These are phyloP conservation scores for Leersia perrieri DNA, from an alignment of 176 grass and related monocot genomes.

Conservation along the genomic window DNA sequence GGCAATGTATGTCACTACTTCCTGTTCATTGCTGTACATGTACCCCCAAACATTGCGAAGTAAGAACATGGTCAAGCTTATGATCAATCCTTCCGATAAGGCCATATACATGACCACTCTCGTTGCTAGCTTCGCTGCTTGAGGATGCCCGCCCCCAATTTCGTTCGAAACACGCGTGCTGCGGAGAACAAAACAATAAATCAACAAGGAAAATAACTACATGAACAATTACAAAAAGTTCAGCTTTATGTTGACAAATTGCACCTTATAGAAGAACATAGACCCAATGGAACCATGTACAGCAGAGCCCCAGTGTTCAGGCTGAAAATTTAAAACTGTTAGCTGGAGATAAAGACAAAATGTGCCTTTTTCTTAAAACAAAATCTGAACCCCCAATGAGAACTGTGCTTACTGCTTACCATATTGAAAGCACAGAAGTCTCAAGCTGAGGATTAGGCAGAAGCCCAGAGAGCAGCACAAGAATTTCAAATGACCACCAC, in stretches of 20 bases:
- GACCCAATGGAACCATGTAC: slow-evolving; percentile 37
- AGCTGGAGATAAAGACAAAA: not conserved
- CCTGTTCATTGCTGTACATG: slow-evolving; percentile 31
- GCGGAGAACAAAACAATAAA: not conserved
- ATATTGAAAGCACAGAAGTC: slow-evolving; percentile 43
- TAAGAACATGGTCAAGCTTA: slow-evolving; percentile 25
- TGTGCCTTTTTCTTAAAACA: not conserved
- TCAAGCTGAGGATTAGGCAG: slow-evolving; percentile 39
- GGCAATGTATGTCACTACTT: slow-evolving; percentile 29
- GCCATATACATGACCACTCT: slow-evolving; percentile 35
- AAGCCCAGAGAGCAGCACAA: slow-evolving; percentile 40
- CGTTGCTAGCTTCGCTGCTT: slow-evolving; percentile 19
- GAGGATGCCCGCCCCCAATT: slow-evolving; percentile 15
- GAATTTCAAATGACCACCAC: slow-evolving; percentile 50
- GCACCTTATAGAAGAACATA: slow-evolving; percentile 20
- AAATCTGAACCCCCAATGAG: not conserved
- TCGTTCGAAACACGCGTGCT: slow-evolving; percentile 30
- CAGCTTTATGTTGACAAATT: not conserved
- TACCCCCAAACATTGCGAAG: slow-evolving; percentile 27
- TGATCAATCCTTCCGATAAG: slow-evolving; percentile 6
- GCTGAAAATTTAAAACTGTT: slow-evolving; percentile 8
- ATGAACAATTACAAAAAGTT: not conserved
- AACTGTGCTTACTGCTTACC: slow-evolving; percentile 3
- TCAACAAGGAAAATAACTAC: not conserved
- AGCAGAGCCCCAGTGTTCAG: slow-evolving; percentile 32